Conservation (phyloP, 2,329 filamentous ascomycete genomes). For the Zymoseptoria brevis region DNA sequence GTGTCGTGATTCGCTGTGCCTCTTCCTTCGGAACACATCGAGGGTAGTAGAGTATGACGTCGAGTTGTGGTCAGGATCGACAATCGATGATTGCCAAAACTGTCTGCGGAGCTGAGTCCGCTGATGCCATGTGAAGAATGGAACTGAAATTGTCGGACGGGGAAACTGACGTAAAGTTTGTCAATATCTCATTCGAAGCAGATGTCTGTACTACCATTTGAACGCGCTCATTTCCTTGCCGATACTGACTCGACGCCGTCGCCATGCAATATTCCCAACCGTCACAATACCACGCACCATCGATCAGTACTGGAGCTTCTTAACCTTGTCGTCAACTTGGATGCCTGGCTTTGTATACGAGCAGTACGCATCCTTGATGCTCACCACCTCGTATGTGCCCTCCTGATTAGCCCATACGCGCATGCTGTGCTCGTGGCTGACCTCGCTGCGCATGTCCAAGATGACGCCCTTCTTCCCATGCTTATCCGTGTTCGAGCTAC, state of each 20-base stretch:
- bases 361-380: conserved; percentile 89
- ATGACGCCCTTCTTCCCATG: conserved; percentile 65
- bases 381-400: conserved; percentile 94
- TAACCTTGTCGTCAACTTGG: conserved; percentile 27
- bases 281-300: not conserved
- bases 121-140: not conserved
- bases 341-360: conserved; percentile 69
- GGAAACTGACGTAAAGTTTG: not conserved
- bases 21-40: not conserved
- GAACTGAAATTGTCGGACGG: not conserved
- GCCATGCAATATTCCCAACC: not conserved
- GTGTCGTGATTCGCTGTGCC: not conserved
- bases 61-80: not conserved
- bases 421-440: conserved; percentile 74
- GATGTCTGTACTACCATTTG: not conserved
- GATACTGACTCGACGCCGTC: not conserved
- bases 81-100: not conserved
- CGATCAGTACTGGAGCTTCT: conserved; percentile 29
- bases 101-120: not conserved
- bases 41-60: not conserved
- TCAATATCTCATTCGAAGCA: not conserved
- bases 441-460: conserved; percentile 83
- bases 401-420: conserved; percentile 80
- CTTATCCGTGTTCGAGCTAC: conserved; percentile 75
- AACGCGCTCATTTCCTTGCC: not conserved